These are phyloP conservation scores for Fusarium oxysporum DNA, from an alignment of 2,329 filamentous ascomycete species.

Conservation along the genomic window DNA sequence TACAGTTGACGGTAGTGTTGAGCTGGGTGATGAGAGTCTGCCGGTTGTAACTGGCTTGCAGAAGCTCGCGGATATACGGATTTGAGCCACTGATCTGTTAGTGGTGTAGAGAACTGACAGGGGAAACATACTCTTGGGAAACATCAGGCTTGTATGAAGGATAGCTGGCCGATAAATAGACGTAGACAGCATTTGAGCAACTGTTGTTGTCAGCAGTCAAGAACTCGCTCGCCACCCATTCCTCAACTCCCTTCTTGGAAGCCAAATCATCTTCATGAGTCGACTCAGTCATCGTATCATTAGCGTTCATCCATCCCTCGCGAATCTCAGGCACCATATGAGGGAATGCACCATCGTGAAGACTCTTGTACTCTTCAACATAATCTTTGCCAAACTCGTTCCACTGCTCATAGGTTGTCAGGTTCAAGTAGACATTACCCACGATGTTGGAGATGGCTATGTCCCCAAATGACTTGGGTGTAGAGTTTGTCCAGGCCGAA, in stretches of 20 bases:
- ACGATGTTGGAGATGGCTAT: background rate
- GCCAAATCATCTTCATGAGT: background rate
- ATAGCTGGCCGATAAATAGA: background rate
- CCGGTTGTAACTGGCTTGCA: rapidly evolving
- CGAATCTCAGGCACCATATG: slow-evolving; percentile 9
- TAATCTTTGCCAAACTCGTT: background rate
- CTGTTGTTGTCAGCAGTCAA: background rate
- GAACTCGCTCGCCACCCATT: background rate
- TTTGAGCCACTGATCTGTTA: slow-evolving; percentile 5
- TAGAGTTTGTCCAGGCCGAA: background rate
- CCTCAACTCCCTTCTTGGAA: background rate
- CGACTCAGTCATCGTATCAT: background rate
- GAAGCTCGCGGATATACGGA: background rate
- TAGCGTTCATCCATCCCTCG: background rate
- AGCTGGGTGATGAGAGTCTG: background rate
- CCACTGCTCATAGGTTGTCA: slow-evolving; percentile 22
- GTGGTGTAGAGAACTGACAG: rapidly evolving
- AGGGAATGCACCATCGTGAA: slow-evolving; percentile 2
- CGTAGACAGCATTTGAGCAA: slow-evolving; percentile 18
- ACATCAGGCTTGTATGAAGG: slow-evolving; percentile 24
- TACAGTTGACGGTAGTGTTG: slow-evolving; percentile 9
- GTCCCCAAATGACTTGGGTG: background rate
- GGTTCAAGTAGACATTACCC: background rate
- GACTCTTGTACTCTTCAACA: slow-evolving; percentile 2
- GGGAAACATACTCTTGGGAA: slow-evolving; percentile 6